phyloP scores from a whole-genome alignment of 805 yeast species.

The Sugiyamaella boreocaroliniensis region DNA sequence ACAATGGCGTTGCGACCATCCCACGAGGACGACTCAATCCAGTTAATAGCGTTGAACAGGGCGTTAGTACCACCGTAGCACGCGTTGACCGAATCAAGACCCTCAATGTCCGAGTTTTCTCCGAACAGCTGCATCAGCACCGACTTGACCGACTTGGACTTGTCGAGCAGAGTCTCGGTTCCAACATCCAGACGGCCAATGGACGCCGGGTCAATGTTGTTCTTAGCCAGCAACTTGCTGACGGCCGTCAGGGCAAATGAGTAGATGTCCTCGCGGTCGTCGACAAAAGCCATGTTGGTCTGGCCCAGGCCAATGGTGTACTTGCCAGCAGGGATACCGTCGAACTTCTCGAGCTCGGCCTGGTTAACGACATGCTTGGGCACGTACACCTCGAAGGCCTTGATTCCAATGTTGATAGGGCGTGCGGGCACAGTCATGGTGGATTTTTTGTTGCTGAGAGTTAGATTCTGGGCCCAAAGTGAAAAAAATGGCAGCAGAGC shows the following conservation, averaged over 20 bases:
- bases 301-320: conserved; percentile 98
- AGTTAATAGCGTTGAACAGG: conserved; percentile 84
- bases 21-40: conserved; percentile 96
- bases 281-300: conserved; percentile 95
- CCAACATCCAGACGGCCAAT: conserved; percentile 97
- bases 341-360: conserved; percentile 74
- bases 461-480: too few species aligned
- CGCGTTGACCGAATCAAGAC: conserved; percentile 92
- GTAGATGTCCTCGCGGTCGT: conserved; percentile 95
- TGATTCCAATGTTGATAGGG: conserved; percentile 89
- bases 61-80: conserved; percentile 99
- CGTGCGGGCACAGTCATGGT: conserved; percentile 20
- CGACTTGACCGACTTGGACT: conserved; percentile 93
- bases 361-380: conserved; percentile 69
- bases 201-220: conserved; percentile 69
- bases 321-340: conserved; percentile 86
- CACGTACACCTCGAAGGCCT: conserved; percentile 88
- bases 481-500: too few species aligned
- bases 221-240: conserved; percentile 67
- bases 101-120: conserved; percentile 86
- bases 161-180: conserved; percentile 93
- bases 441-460: not conserved
- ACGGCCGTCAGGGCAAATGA: conserved; percentile 89
- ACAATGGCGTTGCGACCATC: conserved; percentile 98
- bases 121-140: conserved; percentile 91